These are phyloP conservation scores for Alternaria sp. DNA, from an alignment of 2,329 filamentous ascomycete genomes.

Conservation along the genomic window DNA sequence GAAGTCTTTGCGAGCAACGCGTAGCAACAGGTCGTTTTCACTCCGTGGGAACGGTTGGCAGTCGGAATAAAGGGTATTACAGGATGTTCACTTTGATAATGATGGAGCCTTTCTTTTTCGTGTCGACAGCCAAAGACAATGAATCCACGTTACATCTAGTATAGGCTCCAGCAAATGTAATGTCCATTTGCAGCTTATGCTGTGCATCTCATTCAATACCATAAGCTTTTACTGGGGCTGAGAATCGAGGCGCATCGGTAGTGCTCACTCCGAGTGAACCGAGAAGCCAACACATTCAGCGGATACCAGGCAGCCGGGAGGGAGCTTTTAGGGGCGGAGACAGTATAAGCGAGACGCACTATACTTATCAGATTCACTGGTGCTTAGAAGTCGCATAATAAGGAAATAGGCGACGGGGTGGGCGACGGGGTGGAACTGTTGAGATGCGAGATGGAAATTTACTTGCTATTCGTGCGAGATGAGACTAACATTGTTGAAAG, in stretches of 20 bases:
- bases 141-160: not conserved
- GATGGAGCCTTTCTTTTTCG: not conserved
- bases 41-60: not conserved
- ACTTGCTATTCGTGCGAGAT: not conserved
- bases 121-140: not conserved
- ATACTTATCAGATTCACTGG: not conserved
- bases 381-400: not conserved
- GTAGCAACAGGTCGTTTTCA: too few species aligned
- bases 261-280: constrained; percentile 4
- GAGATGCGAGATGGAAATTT: not conserved
- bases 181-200: not conserved
- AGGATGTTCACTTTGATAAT: not conserved
- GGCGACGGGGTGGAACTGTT: not conserved
- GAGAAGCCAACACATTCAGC: not conserved
- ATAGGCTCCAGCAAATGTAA: not conserved
- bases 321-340: not conserved
- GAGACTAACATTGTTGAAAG: not conserved
- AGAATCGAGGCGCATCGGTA: not conserved
- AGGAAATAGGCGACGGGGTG: not conserved
- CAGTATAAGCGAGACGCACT: not conserved
- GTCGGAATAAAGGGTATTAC: not conserved
- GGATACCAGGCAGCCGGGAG: not conserved
- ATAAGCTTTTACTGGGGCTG: not conserved
- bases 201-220: not conserved
- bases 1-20: too few species aligned